These are phyloP conservation scores for Solanum pimpinellifolium DNA, from an alignment of 257 asterid species.

Conservation along the genomic window DNA sequence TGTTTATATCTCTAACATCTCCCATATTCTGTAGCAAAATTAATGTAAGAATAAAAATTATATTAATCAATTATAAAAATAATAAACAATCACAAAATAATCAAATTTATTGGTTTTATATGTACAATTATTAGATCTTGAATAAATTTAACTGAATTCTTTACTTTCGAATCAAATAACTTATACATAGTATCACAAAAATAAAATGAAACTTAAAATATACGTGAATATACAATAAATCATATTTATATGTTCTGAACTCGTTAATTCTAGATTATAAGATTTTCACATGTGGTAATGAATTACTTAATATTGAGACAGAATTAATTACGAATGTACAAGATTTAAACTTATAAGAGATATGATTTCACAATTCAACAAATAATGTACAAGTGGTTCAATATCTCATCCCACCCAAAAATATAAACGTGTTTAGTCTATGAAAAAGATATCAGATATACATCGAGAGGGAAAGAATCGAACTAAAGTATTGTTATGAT, in stretches of 20 bases:
- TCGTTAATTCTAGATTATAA: background rate
- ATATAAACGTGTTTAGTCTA: background rate
- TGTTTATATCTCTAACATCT: slow-evolving; percentile 19
- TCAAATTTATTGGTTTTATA: background rate
- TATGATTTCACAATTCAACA: background rate
- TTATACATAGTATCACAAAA: background rate
- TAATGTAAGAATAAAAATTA: background rate
- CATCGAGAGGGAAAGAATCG: background rate
- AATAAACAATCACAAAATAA: background rate
- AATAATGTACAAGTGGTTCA: background rate
- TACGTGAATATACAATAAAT: background rate
- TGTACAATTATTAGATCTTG: background rate
- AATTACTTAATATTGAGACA: background rate
- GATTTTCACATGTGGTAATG: background rate
- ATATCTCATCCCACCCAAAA: background rate
- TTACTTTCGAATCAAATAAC: background rate
- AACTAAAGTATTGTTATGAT: background rate
- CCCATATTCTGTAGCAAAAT: slow-evolving; percentile 13
- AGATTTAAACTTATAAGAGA: background rate
- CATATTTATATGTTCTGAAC: background rate
- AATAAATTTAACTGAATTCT: background rate
- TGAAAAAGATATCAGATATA: background rate
- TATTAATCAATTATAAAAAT: background rate
- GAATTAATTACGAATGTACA: fast-evolving
- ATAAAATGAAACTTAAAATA: background rate